A percentile compares a stretch with the other conserved stretches of the same genome.
Conservation (phyloP, 164 flowering plant genomes). For the Chimonanthus salicifolius region DNA sequence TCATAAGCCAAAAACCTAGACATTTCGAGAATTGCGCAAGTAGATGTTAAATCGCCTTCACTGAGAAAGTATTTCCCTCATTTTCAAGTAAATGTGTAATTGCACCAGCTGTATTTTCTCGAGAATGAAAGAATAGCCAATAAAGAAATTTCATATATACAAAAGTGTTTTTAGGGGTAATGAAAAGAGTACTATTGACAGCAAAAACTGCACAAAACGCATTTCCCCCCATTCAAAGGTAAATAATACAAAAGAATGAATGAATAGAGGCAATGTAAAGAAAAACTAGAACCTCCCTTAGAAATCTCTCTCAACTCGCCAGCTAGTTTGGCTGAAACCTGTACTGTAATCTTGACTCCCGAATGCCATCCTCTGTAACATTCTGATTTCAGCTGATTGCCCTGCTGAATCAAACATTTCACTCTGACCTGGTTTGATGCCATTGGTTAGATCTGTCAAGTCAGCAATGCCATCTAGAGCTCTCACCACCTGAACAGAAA, state of each 20-base stretch:
- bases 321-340: slow-evolving; percentile 43
- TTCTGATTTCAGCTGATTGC: slow-evolving; percentile 73
- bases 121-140: too few species aligned
- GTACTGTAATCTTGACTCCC: slow-evolving; percentile 62
- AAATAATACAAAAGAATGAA: neutral
- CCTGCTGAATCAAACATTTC: slow-evolving; percentile 50
- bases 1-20: too few species aligned
- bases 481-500: slow-evolving; percentile 56
- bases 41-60: too few species aligned
- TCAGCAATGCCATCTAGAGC: slow-evolving; percentile 47
- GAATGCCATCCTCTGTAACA: slow-evolving; percentile 81
- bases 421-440: slow-evolving; percentile 80
- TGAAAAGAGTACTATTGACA: too few species aligned
- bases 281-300: slow-evolving; percentile 8
- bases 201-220: too few species aligned
- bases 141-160: too few species aligned
- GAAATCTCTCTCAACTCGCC: slow-evolving; percentile 9
- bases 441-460: slow-evolving; percentile 56
- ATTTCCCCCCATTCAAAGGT: neutral
- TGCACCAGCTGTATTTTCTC: too few species aligned
- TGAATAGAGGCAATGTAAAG: neutral
- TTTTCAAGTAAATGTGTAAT: too few species aligned
- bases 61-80: too few species aligned
- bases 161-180: too few species aligned
- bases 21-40: too few species aligned